A percentile compares a stretch with the other conserved stretches of the same genome.
These are phyloP conservation scores for Tetramitus jugosus DNA, from an alignment of 208 protist species.

Conservation along the genomic window DNA sequence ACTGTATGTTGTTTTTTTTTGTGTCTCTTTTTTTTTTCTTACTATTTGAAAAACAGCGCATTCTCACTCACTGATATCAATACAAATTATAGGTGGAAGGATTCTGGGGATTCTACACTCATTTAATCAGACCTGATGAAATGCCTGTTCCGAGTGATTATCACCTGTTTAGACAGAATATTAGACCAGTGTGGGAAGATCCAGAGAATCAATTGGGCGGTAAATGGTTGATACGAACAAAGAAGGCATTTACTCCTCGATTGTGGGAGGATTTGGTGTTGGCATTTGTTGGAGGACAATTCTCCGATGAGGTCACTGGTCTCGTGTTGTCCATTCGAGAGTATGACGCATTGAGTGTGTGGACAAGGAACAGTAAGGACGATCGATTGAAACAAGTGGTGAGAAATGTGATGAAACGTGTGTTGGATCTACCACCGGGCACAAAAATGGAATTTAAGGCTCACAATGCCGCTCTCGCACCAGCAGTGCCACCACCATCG, in stretches of 20 bases:
- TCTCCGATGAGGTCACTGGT: slow-evolving; percentile 48
- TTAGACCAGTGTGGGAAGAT: slow-evolving; percentile 66
- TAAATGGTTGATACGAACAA: slow-evolving; percentile 57
- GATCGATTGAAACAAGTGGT: slow-evolving; percentile 27
- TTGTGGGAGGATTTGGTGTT: slow-evolving; percentile 58
- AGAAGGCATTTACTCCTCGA: slow-evolving; percentile 44
- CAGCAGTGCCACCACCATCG: neutral
- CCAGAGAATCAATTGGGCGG: slow-evolving; percentile 51
- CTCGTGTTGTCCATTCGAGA: slow-evolving; percentile 39
- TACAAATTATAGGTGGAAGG: slow-evolving; percentile 40
- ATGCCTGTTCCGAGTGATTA: slow-evolving; percentile 46
- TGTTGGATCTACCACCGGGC: slow-evolving; percentile 3
- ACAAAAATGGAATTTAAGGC: slow-evolving; percentile 11
- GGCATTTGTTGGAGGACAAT: slow-evolving; percentile 53
- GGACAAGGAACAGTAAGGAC: slow-evolving; percentile 40
- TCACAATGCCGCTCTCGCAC: neutral
- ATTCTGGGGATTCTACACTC: slow-evolving; percentile 57
- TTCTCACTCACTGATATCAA: slow-evolving; percentile 1
- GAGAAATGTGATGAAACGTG: slow-evolving; percentile 5
- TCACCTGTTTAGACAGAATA: slow-evolving; percentile 59
- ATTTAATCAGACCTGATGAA: slow-evolving; percentile 50
- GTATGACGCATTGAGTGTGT: slow-evolving; percentile 46
- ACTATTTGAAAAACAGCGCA: too few species aligned
- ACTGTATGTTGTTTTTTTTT: too few species aligned
- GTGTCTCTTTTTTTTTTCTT: too few species aligned